Percentiles rank a stretch among this genome's conserved stretches.
phyloP scores from a whole-genome alignment of 164 flowering plant species.

The Kingdonia uniflora region DNA sequence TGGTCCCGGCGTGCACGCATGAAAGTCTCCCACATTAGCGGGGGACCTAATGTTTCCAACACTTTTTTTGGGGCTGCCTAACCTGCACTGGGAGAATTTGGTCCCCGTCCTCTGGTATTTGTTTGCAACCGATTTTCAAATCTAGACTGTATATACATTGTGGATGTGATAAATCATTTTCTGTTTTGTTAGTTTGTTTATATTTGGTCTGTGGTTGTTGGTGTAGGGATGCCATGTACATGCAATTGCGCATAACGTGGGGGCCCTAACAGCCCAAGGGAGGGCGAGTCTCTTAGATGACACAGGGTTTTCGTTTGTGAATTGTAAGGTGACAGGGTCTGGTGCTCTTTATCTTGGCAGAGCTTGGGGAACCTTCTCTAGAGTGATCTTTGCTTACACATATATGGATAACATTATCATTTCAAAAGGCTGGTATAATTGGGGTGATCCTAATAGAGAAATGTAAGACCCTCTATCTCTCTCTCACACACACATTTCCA shows the following conservation, averaged over 20 bases:
- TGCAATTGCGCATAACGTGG: constrained; percentile 65
- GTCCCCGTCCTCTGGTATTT: too few species aligned
- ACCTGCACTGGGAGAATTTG: too few species aligned
- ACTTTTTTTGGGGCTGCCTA: too few species aligned
- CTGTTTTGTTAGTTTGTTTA: background rate
- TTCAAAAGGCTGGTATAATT: constrained; percentile 95
- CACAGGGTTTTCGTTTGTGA: constrained; percentile 91
- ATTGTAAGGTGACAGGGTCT: constrained; percentile 94
- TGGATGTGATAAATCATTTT: too few species aligned
- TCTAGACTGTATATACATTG: too few species aligned
- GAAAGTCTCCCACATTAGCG: too few species aligned
- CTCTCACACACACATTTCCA: background rate
- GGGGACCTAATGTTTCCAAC: too few species aligned
- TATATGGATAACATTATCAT: constrained; percentile 91
- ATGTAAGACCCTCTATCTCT: constrained; percentile 29
- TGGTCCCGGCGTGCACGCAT: too few species aligned
- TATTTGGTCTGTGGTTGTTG: background rate
- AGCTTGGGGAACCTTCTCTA: constrained; percentile 97
- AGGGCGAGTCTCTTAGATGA: constrained; percentile 68
- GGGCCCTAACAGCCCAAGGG: constrained; percentile 92
- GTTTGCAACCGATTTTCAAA: too few species aligned
- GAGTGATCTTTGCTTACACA: constrained; percentile 88
- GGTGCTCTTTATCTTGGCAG: constrained; percentile 91
- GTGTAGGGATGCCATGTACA: constrained; percentile 86
- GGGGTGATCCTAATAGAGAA: constrained; percentile 92